These are phyloP conservation scores for Meyerozyma athensensis DNA, from an alignment of 1,139 yeast species.

Conservation along the genomic window DNA sequence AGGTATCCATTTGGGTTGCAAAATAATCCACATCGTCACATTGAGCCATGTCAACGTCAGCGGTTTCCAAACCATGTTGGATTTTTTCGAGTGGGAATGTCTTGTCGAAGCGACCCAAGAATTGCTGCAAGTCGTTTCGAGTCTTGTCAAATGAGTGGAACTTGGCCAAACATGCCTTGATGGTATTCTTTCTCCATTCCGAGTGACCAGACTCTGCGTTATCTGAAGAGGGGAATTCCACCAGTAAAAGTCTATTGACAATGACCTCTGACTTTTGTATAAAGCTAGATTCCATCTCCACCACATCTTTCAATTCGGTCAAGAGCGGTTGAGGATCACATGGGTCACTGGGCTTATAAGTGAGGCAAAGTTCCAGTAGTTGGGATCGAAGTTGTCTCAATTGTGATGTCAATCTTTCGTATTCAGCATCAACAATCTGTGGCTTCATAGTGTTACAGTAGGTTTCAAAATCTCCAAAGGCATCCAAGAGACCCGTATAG, in stretches of 20 bases:
- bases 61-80: not conserved
- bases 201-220: not conserved
- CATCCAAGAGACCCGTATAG: not conserved
- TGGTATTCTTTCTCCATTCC: not conserved
- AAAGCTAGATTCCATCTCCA: not conserved
- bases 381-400: not conserved
- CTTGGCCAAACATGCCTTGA: not conserved
- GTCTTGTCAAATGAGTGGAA: conserved; percentile 1
- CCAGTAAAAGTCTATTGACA: not conserved
- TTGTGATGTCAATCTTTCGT: not conserved
- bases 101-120: not conserved
- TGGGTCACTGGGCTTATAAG: not conserved
- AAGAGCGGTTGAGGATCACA: not conserved
- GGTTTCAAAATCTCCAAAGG: not conserved
- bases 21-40: not conserved
- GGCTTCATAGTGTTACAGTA: conserved; percentile 2
- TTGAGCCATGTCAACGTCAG: not conserved
- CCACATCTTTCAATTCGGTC: not conserved
- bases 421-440: not conserved
- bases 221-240: not conserved
- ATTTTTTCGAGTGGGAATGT: not conserved
- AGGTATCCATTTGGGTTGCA: not conserved
- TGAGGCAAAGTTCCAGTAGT: not conserved
- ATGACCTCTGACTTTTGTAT: not conserved
- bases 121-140: not conserved